Base-by-base conservation (phyloP, 495 filamentous ascomycete genomes). In the Terfezia claveryi region DNA sequence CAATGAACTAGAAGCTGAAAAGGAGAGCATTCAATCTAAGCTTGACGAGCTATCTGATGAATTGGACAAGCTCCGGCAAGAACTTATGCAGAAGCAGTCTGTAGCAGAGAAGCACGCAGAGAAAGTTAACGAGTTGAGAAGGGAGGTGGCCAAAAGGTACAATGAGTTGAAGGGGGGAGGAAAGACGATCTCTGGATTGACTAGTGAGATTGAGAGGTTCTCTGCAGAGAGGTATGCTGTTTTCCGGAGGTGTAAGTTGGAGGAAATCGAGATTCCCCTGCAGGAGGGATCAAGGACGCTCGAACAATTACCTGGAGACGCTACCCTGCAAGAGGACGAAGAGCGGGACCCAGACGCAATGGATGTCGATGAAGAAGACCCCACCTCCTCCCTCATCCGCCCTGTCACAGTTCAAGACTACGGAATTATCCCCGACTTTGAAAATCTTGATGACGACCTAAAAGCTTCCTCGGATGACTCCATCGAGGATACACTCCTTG, bases 391-490 rank as follows among this genome's bases (percentile, higher is more conserved):
- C 36, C 71, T 73, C 2, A 61, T 71, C 14, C 69, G 75, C 54
- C 72, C 69, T 10, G 69, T 70, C 37, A 68, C 72, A 49, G 64
- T 76, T 64, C 79, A 89, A 61, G 85, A 94, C 66, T 91, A 94
- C 64, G 92, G 92, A 53, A 94, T 99, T 56, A 82, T 91, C 57
- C 73, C 92, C 54, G 80, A 94, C 67, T 99, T 92, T 69, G 79
- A 85, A 52, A 76, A 79, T 52, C 76, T 99, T 4, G 85, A 87
- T 58, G 85, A 88, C 23, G 85, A 92, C 16, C 72, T 94, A 11
- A 85, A 83, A 68, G 78, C 68, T 50, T 50, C 38, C 27, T 71
- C 78, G 41, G 81, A 82, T 54, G 78, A 83, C 53, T 75, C 79
- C 51, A 67, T 81, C 36, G 88, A 94, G 63, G 79, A 85, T n/a